phyloP scores from a whole-genome alignment of 2,329 filamentous ascomycete genomes.

The Bertia moriformis region DNA sequence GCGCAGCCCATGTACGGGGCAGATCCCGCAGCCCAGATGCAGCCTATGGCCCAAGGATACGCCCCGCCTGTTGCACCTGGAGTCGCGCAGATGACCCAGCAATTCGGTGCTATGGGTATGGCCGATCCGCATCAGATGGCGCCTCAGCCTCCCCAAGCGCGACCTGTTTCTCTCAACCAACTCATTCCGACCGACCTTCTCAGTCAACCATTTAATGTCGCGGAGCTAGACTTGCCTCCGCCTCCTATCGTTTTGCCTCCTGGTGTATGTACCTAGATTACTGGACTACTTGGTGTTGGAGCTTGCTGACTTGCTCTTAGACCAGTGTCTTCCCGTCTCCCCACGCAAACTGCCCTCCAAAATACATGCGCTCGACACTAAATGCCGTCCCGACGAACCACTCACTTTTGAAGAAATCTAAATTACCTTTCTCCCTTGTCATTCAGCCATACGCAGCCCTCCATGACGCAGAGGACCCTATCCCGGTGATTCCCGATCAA shows the following conservation, averaged over 20 bases:
- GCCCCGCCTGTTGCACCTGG: conserved; percentile 12
- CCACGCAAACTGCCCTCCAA: conserved; percentile 77
- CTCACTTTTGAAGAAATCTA: conserved; percentile 89
- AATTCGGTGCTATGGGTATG: conserved; percentile 1
- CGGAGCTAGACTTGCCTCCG: conserved; percentile 79
- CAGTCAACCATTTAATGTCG: conserved; percentile 84
- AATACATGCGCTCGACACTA: conserved; percentile 88
- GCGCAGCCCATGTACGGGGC: background rate
- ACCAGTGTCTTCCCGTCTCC: conserved; percentile 83
- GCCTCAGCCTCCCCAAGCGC: conserved; percentile 24
- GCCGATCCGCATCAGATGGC: conserved; percentile 23
- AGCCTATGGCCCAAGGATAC: conserved; percentile 20
- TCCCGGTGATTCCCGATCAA: conserved; percentile 89
- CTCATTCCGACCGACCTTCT: conserved; percentile 84
- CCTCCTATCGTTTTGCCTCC: conserved; percentile 81
- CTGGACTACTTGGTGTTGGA: background rate
- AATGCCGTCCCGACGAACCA: conserved; percentile 88
- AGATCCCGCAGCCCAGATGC: conserved; percentile 27
- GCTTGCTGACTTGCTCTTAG: conserved; percentile 23
- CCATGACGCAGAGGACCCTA: conserved; percentile 79
- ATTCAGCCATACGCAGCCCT: conserved; percentile 91
- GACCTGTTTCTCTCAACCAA: conserved; percentile 57
- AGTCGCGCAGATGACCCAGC: background rate
- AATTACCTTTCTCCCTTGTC: conserved; percentile 83
- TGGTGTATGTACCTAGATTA: conserved; percentile 51